A percentile compares a stretch with the other conserved stretches of the same genome.
phyloP scores from a whole-genome alignment of 352 stramenopile species.

The Pythium vanterpoolii region DNA sequence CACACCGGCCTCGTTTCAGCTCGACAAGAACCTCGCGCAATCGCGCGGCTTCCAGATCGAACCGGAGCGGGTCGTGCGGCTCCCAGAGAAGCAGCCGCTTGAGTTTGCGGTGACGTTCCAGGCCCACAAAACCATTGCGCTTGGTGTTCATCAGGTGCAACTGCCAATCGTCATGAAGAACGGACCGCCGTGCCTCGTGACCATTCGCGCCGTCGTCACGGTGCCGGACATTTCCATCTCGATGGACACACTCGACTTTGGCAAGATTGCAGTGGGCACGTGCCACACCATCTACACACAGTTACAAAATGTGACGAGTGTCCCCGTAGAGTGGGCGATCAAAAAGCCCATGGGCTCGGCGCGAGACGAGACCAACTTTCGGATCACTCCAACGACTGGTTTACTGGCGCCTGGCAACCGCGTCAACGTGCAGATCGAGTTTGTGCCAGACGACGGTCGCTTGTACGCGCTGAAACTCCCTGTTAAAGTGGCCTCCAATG shows the following conservation, averaged over 20 bases:
- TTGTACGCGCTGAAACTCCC: constrained; percentile 82
- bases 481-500: constrained; percentile 83
- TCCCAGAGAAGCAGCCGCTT: constrained; percentile 86
- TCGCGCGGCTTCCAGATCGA: constrained; percentile 90
- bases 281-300: constrained; percentile 88
- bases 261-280: constrained; percentile 84
- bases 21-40: constrained; percentile 91
- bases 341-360: constrained; percentile 87
- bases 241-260: constrained; percentile 88
- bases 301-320: constrained; percentile 88
- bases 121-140: constrained; percentile 77
- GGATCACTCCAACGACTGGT: constrained; percentile 68
- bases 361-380: constrained; percentile 81
- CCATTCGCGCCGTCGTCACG: constrained; percentile 87
- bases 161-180: constrained; percentile 90
- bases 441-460: constrained; percentile 79
- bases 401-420: constrained; percentile 70
- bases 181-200: constrained; percentile 81
- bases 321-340: constrained; percentile 89
- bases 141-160: constrained; percentile 76
- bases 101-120: constrained; percentile 92
- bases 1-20: constrained; percentile 81
- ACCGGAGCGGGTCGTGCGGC: constrained; percentile 90
- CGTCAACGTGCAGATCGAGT: constrained; percentile 89
- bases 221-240: constrained; percentile 88